Base-by-base conservation (phyloP, 805 yeast genomes). In the Myxozyma kluyveri region DNA sequence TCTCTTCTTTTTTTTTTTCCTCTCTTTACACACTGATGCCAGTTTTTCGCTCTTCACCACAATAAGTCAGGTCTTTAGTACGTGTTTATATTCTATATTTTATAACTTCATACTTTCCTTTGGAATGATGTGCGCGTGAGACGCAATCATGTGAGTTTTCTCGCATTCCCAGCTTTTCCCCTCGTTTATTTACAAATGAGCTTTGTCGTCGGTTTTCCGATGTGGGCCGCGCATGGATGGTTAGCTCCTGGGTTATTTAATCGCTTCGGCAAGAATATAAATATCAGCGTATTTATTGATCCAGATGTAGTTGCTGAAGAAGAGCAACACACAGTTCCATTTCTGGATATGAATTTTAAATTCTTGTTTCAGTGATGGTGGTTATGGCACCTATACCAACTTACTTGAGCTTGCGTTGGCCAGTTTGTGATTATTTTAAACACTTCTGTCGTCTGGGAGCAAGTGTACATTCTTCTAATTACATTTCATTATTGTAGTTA, bases 391-490 rank as follows among this genome's bases (percentile, higher is more conserved):
- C 59, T 37, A 54, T 24, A 54, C 12, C 18, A 51, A 44, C 19
- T 36, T 29, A 27, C 58, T 46, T 50, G 58, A 46, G 58, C 55
- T 50, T 54, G 58, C 45, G 48, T 54, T 54, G 58, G 58, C 42
- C 39, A 24, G 46, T 37, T 41, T n/a, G 23, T n/a, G 27, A 46
- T 24, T 39, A 43, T 39, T 44, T 24, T 21, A 42, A 24, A 29
- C 7, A 12, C 27, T 42, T 47, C 45, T 26, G 51, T 39, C 55
- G 55, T 49, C 53, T 49, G 58, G 47, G 50, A 54, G 58, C 58
- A 50, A 42, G 58, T 45, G 42, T 46, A 54, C 50, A 54, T 50
- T 36, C 37, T 19, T 35, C 31, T 9, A n/a, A n/a, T n/a, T n/a
- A n/a, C n/a, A n/a, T n/a, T n/a, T n/a, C n/a, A n/a, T n/a, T n/a